Evolutionary conservation across 768 basidiomycete genomes (phyloP), one percentile per base, ranked within the genome.

Genomic region (Boletus eberwhitei): DNA sequence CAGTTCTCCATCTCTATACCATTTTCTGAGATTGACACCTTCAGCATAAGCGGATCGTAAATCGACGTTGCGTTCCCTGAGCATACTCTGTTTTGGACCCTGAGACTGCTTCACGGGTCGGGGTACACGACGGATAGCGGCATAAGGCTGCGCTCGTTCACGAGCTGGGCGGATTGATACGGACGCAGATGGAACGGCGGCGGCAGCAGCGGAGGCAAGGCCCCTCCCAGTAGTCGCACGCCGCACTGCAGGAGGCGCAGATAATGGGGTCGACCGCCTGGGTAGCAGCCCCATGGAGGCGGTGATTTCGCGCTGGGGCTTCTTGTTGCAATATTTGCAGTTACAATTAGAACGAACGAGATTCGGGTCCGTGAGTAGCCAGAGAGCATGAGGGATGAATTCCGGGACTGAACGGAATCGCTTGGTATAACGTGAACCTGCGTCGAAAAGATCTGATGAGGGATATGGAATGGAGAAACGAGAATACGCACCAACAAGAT

Each of bases 391-490:
- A 5, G 90, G 90, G 44, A 87, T 80, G 66, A 93, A 91, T 65
- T 94, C 92, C 45, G 87, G 86, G n/a, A 84, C 75, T 13, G 90
- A 92, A 40, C 92, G 87, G 69, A 92, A 93, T 51, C 74, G 79
- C 31, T 71, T 73, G 38, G 76, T 71, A 46, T 71, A 54, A 31
- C 60, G 53, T 2, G 84, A 85, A 71, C 72, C 70, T 76, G 52
- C 22, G 54, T 47, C 31, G 19, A 36, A 50, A 21, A 14, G 44
- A 38, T 52, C 16, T 19, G n/a, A 8, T 46, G 36, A 50, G 38
- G 3, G 1, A 21, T n/a, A 14, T 3, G 49, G n/a, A 40, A 17
- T 2, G 36, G 35, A 29, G 3, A 52, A 16, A 42, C 17, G 16
- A 50, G n/a, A 41, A 41, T 17, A 61, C 74, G 35, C 21, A 91